Base-by-base conservation (phyloP, 257 asterid genomes). In the Plantago major region DNA sequence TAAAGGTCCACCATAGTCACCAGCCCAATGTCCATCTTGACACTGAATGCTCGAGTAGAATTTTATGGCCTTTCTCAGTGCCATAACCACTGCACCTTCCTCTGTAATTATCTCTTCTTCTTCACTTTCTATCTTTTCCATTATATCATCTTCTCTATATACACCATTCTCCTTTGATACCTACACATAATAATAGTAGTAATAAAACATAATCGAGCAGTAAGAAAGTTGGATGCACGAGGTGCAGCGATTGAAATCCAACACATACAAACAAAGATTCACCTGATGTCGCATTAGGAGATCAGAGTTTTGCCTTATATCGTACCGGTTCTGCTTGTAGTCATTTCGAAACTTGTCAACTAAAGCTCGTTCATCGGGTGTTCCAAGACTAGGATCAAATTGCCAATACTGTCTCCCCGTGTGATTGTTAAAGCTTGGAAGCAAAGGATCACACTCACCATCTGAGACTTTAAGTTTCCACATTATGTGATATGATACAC, bases 21-120 rank as follows among this genome's bases (percentile, higher is more conserved):
- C 86, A 10, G 95, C 83, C 95, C 94, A 84, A 66, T 87, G 94
- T 1, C 95, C 95, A 77, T 87, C 94, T 11, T 80, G 80, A 37
- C 79, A 88, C 42, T 87, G 95, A 48, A 87, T 68, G 30, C 72
- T 72, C 9, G 90, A 73, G 74, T 71, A 87, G 43, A 73, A 84
- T 51, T 81, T 75, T 22, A 84, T 7, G 0, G 73, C 90, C 52
- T 70, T 61, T 73, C 57, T 81, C 71, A 87, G 71, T 10, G 84
- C 74, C 0, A 3, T 64, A 42, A 9, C 73, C 68, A 82, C 79
- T 42, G n/a, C n/a, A n/a, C 30, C 58, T 63, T 81, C 89, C 50
- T 74, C 87, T 9, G 68, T 78, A 62, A 74, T 65, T 59, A 67
- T 76, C 47, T 77, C 83, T 59, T 74, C 84, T 18, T 17, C 61